A percentile compares a stretch with the other conserved stretches of the same genome.
Conservation (phyloP, 208 protist genomes). For the Phytomonas francai region DNA sequence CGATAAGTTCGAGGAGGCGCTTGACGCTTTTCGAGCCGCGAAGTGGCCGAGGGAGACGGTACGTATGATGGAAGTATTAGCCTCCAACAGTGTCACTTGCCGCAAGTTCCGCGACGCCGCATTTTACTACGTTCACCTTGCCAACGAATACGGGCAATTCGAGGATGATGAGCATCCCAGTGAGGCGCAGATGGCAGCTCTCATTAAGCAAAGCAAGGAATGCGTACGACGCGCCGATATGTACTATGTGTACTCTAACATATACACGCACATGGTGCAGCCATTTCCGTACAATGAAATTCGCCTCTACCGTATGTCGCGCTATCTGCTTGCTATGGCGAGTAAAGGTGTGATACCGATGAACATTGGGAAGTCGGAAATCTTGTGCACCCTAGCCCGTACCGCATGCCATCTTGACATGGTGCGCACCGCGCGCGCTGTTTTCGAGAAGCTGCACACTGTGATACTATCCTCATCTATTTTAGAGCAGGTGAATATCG, state of each 20-base stretch:
- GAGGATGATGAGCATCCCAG: slow-evolving; percentile 52
- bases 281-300: slow-evolving; percentile 84
- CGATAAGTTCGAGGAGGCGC: slow-evolving; percentile 94
- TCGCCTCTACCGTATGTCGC: slow-evolving; percentile 81
- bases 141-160: slow-evolving; percentile 67
- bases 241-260: slow-evolving; percentile 88
- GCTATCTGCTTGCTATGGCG: slow-evolving; percentile 73
- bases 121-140: slow-evolving; percentile 90
- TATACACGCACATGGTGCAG: slow-evolving; percentile 84
- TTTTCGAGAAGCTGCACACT: slow-evolving; percentile 84
- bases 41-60: slow-evolving; percentile 86
- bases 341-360: slow-evolving; percentile 58
- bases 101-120: slow-evolving; percentile 85
- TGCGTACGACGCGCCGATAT: slow-evolving; percentile 80
- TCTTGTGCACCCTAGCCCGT: slow-evolving; percentile 84
- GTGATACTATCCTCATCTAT: slow-evolving; percentile 78
- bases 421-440: slow-evolving; percentile 80
- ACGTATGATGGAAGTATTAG: slow-evolving; percentile 89
- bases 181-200: slow-evolving; percentile 41
- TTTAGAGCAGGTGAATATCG: slow-evolving; percentile 88
- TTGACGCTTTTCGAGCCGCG: slow-evolving; percentile 88
- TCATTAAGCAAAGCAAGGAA: slow-evolving; percentile 72
- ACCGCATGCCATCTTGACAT: slow-evolving; percentile 80
- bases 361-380: slow-evolving; percentile 84
- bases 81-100: slow-evolving; percentile 90